Evolutionary conservation across 164 flowering plant species (phyloP).

Genomic region (Saururus chinensis): DNA sequence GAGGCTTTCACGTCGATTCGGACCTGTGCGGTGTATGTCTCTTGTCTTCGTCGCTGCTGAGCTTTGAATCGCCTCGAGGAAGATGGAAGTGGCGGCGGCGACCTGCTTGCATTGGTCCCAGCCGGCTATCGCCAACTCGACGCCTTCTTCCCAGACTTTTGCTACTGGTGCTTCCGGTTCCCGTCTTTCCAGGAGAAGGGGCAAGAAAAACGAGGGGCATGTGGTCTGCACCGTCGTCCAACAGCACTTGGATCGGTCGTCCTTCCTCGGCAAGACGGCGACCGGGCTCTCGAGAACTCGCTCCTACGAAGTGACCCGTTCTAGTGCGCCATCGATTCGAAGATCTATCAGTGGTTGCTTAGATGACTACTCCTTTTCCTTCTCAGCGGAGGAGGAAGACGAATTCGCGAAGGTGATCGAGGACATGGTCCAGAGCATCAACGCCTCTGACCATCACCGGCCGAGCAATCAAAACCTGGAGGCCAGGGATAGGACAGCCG

Average conservation of each 20-base stretch:
- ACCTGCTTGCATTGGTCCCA: constrained; percentile 52
- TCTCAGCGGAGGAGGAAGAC: constrained; percentile 37
- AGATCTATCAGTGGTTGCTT: constrained; percentile 39
- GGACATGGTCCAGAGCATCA: constrained; percentile 45
- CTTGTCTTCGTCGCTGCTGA: too few species aligned
- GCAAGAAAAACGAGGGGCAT: constrained; percentile 11
- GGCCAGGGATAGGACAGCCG: neutral
- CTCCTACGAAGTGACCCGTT: constrained; percentile 30
- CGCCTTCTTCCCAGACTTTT: constrained; percentile 40
- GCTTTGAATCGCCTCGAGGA: constrained; percentile 9
- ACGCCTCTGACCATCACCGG: constrained; percentile 17
- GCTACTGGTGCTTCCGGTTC: constrained; percentile 35
- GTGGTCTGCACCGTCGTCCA: constrained; percentile 13
- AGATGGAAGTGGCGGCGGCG: constrained; percentile 28
- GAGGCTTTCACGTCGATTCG: too few species aligned
- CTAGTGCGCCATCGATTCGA: constrained; percentile 13
- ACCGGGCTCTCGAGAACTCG: constrained; percentile 25
- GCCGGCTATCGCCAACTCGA: constrained; percentile 31
- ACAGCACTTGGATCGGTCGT: constrained; percentile 19
- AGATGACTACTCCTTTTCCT: constrained; percentile 17
- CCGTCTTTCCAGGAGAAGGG: constrained; percentile 17
- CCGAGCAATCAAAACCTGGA: neutral
- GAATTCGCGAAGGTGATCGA: constrained; percentile 49
- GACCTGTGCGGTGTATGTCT: too few species aligned
- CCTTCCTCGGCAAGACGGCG: constrained; percentile 20